Evolutionary conservation across 805 yeast species (phyloP).

Genomic region (Cyberlindnera americana): DNA sequence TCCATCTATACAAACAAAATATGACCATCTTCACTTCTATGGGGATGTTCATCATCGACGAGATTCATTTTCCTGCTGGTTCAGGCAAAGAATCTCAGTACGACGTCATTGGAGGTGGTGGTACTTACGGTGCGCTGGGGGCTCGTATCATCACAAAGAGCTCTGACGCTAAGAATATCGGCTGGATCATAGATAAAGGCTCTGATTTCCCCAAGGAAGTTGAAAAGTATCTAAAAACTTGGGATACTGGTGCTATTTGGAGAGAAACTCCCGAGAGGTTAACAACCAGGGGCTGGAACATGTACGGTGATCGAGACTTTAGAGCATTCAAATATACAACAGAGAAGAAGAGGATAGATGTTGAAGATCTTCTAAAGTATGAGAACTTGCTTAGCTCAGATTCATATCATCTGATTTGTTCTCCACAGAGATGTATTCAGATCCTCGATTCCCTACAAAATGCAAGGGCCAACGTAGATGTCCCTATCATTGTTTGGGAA

Average conservation of each 20-base stretch:
- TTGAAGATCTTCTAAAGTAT: constrained; percentile 46
- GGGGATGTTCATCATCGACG: constrained; percentile 92
- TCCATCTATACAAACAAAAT: neutral
- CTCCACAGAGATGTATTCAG: constrained; percentile 55
- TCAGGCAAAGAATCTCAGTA: constrained; percentile 31
- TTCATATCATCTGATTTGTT: constrained; percentile 71
- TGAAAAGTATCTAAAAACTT: constrained; percentile 42
- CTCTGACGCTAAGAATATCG: constrained; percentile 39
- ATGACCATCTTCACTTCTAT: constrained; percentile 50
- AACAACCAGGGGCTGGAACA: constrained; percentile 82
- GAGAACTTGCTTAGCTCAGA: constrained; percentile 36
- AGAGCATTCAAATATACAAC: constrained; percentile 59
- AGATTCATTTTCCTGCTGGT: constrained; percentile 53
- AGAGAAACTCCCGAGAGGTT: constrained; percentile 48
- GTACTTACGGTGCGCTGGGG: constrained; percentile 76
- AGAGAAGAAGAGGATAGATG: constrained; percentile 56
- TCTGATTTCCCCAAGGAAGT: constrained; percentile 61
- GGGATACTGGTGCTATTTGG: constrained; percentile 61
- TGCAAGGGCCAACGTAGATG: constrained; percentile 8
- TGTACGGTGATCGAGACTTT: constrained; percentile 59
- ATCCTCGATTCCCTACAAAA: constrained; percentile 37
- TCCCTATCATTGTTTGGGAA: constrained; percentile 68
- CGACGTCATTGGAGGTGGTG: constrained; percentile 86
- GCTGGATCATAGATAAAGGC: constrained; percentile 79
- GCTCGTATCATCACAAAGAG: constrained; percentile 52